Base-by-base conservation (phyloP, 2,329 filamentous ascomycete genomes). In the Thyridium curvatum region DNA sequence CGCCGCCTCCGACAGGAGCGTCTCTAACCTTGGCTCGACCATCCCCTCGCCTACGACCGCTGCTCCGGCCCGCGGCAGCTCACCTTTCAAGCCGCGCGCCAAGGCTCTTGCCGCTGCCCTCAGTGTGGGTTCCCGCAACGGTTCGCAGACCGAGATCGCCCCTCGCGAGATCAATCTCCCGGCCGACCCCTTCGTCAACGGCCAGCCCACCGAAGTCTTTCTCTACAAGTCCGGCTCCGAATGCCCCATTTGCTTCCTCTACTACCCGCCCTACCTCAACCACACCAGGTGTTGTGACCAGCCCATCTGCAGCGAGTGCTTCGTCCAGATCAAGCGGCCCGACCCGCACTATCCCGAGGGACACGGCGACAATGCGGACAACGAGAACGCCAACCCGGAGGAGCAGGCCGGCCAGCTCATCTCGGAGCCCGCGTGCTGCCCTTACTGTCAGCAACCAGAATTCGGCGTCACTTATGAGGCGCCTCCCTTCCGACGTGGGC, bases 291-390 rank as follows among this genome's bases (percentile, higher is more conserved):
- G 93, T 58, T 98, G 93, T 60, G 89, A 95, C 52, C 93, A 98
- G 58, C 74, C 86, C 6, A 97, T 98, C 46, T 98, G 93, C 64
- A 97, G 90, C 32, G 93, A 98, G 65, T 98, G 93, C 60, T 98
- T 98, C 54, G 93, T 98, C 4, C 93, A 98, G 60, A 98, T 98
- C 58, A 97, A 96, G 60, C 79, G 93, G 32, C 82, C 89, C 4
- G 91, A 98, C 47, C 90, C 89, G 9, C 87, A 96, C 58, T 79
- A 89, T 30, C 87, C 88, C 2, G 87, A 95, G 57, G 86, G 93
- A 54, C 69, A 74, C 42, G 73, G 70, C n/a, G 66, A 75, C 35
- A 52, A 54, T 30, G 6, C 21, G 6, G 51, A 54, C 35, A 51
- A 56, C 30, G 43, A 43, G 10, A 42, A 47, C 21, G 49, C 54